Evolutionary conservation across 768 basidiomycete genomes (phyloP), one percentile per base, ranked within the genome.

Genomic region (Mycena albidolilacea): DNA sequence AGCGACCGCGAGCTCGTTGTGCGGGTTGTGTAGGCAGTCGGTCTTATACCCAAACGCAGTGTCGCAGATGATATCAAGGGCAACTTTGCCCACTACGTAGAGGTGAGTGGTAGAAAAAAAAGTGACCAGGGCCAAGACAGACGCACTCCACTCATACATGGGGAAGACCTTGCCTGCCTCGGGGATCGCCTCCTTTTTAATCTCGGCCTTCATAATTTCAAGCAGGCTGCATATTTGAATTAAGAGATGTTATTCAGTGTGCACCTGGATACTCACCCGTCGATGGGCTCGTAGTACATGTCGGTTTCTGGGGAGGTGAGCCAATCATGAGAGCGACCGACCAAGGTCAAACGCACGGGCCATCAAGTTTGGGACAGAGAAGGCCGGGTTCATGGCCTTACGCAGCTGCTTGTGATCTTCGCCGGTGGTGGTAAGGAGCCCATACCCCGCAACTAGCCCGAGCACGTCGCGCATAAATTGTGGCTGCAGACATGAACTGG

Each of bases 61-160:
- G 8, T 82, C 81, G 78, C 87, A 88, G 57, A 89, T 88, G 66
- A 89, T 87, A 73, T 89, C 88, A 9, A 90, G 82, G 0, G 88
- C 88, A 0, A 85, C 86, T 79, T 87, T 88, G 74, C 85, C 85
- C 84, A 88, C 87, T 88, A 59, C 5, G 62, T 15, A 38, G 37
- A 55, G 37, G n/a, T 60, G 38, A 39, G 30, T 14, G 15, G n/a
- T 58, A 38, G 10, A n/a, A 68, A 44, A 68, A 44, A 41, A 44
- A 12, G 35, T 3, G 8, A 15, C 37, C 37, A 30, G 19, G 35
- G 60, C 35, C 14, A 44, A 12, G 15, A n/a, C 21, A 70, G 11
- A 83, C 86, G 30, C 77, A 88, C 87, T 84, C 86, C 86, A 88
- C 30, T 87, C 85, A 73, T 88, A 82, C 69, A 87, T 79, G 15